Conservation (phyloP, 2,329 filamentous ascomycete genomes). For the Septoria petroselini region DNA sequence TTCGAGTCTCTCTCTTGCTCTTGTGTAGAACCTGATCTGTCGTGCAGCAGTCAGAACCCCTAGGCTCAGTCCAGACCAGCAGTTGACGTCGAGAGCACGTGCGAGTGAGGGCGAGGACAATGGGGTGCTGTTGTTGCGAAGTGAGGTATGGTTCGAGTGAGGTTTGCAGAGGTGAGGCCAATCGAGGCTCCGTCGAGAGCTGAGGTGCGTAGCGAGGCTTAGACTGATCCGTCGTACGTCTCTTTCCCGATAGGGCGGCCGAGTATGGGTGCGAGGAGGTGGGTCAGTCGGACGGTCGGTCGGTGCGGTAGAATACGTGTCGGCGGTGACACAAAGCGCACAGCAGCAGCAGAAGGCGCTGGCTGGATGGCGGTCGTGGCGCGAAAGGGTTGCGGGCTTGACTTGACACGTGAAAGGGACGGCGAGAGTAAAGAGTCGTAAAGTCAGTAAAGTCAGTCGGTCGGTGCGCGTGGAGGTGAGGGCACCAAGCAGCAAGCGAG, state of each 20-base stretch:
- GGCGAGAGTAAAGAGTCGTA: slow-evolving; percentile 5
- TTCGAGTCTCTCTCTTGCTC: background rate
- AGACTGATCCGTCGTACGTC: too few species aligned
- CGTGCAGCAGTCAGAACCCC: background rate
- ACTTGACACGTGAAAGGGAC: slow-evolving; percentile 11
- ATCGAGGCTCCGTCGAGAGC: too few species aligned
- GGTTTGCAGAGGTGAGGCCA: too few species aligned
- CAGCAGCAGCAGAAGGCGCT: slow-evolving; percentile 2
- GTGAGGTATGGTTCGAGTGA: too few species aligned
- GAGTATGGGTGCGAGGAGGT: too few species aligned
- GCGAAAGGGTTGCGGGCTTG: background rate
- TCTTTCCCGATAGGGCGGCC: background rate
- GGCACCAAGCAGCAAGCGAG: too few species aligned
- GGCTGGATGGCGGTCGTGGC: background rate
- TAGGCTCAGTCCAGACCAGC: background rate
- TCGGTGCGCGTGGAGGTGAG: slow-evolving; percentile 7
- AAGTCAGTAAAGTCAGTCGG: background rate
- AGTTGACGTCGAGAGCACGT: background rate
- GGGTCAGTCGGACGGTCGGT: background rate
- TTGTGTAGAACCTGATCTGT: slow-evolving; percentile 3
- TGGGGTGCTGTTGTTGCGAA: background rate
- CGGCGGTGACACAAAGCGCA: slow-evolving; percentile 8
- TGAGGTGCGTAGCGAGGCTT: too few species aligned
- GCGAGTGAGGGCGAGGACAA: background rate
- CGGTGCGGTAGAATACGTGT: slow-evolving; percentile 6